These are phyloP conservation scores for Sporothrix mexicana DNA, from an alignment of 2,329 filamentous ascomycete genomes.

Conservation along the genomic window DNA sequence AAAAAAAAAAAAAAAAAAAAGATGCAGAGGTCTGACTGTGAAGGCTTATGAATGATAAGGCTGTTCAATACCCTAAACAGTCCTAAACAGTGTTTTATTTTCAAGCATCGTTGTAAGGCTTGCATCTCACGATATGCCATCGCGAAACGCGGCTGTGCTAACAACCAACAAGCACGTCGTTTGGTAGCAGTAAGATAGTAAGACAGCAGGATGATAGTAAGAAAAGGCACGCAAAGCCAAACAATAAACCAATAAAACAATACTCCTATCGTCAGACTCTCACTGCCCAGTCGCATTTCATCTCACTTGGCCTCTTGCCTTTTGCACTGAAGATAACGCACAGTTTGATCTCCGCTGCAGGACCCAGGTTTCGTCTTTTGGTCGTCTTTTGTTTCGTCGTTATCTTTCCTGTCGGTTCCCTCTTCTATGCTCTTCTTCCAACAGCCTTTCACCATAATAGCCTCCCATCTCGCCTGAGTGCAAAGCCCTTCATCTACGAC, in stretches of 20 bases:
- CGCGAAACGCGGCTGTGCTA: conserved; percentile 15
- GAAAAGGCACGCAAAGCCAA: too few relatives aligned
- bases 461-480: neutral
- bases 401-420: neutral
- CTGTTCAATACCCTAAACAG: too few relatives aligned
- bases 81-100: too few relatives aligned
- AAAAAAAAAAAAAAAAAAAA: neutral
- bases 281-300: neutral
- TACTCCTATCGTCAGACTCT: neutral
- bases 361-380: conserved; percentile 5
- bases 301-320: neutral
- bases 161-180: neutral
- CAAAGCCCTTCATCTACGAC: neutral
- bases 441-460: neutral
- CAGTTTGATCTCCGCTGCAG: conserved; percentile 17
- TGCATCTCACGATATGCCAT: conserved; percentile 1
- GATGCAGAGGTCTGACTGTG: too few relatives aligned
- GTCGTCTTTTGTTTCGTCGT: neutral
- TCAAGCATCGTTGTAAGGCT: too few relatives aligned
- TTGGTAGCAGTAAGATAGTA: neutral
- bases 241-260: too few relatives aligned
- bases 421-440: neutral
- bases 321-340: neutral
- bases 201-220: too few relatives aligned
- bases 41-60: too few relatives aligned